Evolutionary conservation across 805 yeast species (phyloP), one percentile per base, ranked within the genome.

Genomic region (Wickerhamiella cacticola): DNA sequence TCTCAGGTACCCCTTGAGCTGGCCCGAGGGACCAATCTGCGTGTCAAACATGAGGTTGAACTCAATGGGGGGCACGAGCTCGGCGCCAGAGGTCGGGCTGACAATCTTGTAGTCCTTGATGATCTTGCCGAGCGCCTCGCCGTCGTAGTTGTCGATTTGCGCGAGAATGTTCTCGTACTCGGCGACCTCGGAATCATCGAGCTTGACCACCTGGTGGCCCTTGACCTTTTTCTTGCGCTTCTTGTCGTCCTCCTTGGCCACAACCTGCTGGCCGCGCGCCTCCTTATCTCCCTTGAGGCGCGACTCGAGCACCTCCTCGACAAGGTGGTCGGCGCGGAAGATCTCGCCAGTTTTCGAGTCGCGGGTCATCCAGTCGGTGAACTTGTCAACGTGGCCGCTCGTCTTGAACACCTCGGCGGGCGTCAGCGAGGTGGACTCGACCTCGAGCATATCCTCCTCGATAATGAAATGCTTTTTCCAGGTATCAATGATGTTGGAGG

Each of bases 31-130:
- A 48, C 99, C 99, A 65, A 92, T 94, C 50, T 95, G 95, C 51
- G 99, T 92, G 70, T 89, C 97, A 64, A 92, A 92, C 99, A 92
- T 92, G 66, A 92, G 78, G 72, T 92, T 92, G 78, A 92, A 92
- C 67, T 88, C 96, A 59, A 72, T 78, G 56, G 99, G 99, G 40
- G 81, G 81, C 66, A 86, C 94, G 59, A 92, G 75, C 46, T 77
- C 72, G 40, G 83, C 94, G 54, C 82, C 83, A 52, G 94, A 87
- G 44, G 77, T 88, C 38, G 99, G 99, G 74, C 89, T 92, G 59
- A 78, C 79, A 64, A 92, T 94, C 52, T 81, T 72, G 67, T 83
- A 75, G 67, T 86, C 80, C 54, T 62, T 71, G 75, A 94, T 88
- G 57, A 92, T 70, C 61, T 85, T 82, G 56, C 96, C 97, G 61